phyloP scores from a whole-genome alignment of 768 basidiomycete species.

The Tulasnella calospora region DNA sequence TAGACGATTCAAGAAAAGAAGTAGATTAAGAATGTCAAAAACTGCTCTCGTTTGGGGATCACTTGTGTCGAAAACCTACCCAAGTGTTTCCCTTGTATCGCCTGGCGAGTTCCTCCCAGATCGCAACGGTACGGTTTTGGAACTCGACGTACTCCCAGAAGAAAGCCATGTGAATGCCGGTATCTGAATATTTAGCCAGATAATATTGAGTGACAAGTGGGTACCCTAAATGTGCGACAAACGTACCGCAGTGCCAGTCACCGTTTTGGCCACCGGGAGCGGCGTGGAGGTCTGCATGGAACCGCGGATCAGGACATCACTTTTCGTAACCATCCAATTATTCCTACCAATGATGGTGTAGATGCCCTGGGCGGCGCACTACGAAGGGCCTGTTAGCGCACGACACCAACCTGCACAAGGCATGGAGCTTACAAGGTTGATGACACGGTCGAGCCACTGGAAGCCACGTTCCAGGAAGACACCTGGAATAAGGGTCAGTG shows the following conservation, averaged over 20 bases:
- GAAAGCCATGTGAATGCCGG: slow-evolving; percentile 31
- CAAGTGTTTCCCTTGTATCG: slow-evolving; percentile 66
- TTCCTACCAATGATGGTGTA: slow-evolving; percentile 54
- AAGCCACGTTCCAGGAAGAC: slow-evolving; percentile 70
- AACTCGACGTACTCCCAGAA: slow-evolving; percentile 84
- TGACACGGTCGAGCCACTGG: slow-evolving; percentile 78
- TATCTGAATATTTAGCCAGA: not conserved
- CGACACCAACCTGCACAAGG: not conserved
- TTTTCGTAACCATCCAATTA: not conserved
- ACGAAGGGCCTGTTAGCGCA: not conserved
- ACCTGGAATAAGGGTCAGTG: not conserved
- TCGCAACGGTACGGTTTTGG: slow-evolving; percentile 70
- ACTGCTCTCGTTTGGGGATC: too few relatives aligned
- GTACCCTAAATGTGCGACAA: not conserved
- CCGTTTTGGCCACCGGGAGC: slow-evolving; percentile 42
- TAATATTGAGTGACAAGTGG: not conserved
- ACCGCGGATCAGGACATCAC: not conserved
- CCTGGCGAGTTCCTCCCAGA: slow-evolving; percentile 70
- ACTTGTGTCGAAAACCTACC: not conserved
- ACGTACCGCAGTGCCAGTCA: slow-evolving; percentile 67
- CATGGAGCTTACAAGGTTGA: slow-evolving; percentile 43
- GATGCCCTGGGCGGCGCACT: slow-evolving; percentile 68
- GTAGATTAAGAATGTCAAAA: not conserved
- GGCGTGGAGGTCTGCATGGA: slow-evolving; percentile 58
- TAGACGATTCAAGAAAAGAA: slow-evolving; percentile 31